Evolutionary conservation across 257 asterid species (phyloP).

Genomic region (Knoxia roxburghii): DNA sequence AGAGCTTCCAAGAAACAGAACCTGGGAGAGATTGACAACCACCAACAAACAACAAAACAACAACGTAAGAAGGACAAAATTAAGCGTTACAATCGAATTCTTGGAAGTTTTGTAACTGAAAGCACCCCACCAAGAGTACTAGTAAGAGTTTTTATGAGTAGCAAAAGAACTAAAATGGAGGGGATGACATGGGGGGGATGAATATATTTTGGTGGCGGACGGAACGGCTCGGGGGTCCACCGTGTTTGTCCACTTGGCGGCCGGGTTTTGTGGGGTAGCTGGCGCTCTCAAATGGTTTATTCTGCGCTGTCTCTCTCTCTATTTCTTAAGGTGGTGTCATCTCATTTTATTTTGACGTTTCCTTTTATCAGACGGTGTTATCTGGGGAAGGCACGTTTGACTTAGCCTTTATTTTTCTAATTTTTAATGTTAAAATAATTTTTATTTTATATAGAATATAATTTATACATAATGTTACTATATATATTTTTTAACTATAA

Average conservation of each 20-base stretch:
- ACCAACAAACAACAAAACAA: background rate
- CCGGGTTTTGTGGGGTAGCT: no score
- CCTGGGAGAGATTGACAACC: background rate
- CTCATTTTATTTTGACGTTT: background rate
- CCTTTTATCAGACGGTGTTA: background rate
- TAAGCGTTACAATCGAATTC: background rate
- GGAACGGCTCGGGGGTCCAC: no score
- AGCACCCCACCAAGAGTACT: no score
- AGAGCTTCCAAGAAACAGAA: slow-evolving; percentile 8
- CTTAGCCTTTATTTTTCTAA: background rate
- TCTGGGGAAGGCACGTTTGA: background rate
- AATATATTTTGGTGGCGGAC: background rate
- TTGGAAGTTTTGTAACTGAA: no score
- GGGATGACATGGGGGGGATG: no score
- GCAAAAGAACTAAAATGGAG: no score
- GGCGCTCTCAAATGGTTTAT: no score
- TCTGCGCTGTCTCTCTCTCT: background rate
- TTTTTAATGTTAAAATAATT: no score
- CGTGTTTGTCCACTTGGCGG: background rate
- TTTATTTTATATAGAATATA: no score
- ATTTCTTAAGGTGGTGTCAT: background rate
- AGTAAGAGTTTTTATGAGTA: no score
- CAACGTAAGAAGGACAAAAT: background rate
- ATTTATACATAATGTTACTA: no score
- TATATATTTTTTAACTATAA: no score